Evolutionary conservation across 2,329 filamentous ascomycete genomes (phyloP), one percentile per base, ranked within the genome.

Genomic region (Lachnellula arida): DNA sequence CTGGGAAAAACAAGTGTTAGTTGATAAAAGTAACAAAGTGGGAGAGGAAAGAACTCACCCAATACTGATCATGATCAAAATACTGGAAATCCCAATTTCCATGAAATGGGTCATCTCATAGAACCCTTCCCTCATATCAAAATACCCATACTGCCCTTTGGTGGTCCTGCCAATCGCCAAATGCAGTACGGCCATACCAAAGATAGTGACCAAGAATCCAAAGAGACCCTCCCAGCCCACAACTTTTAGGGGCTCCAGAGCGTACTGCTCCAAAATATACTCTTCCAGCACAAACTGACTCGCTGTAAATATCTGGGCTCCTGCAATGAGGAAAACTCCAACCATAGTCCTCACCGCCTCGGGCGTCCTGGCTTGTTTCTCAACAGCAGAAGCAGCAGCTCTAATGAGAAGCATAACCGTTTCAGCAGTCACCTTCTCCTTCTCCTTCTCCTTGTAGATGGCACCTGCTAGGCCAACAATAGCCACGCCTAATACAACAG

Each of bases 181-280:
- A 72, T 99, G 91, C 68, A 97, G 73, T 40, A 96, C 74, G 4
- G 91, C 70, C 86, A 97, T 97, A 25, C 81, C 85, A 4, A 91
- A 61, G 5, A 91, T 70, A 0, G 94, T 99, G 50, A 93, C 84
- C 5, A 76, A 63, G 68, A 97, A 92, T 0, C 94, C 94, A 70
- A 97, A 99, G 3, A 96, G 65, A 19, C 94, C 94, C 73, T 99
- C 94, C 91, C 92, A 99, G 34, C 92, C 93, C 32, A 99, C 94
- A 19, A 97, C 91, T 66, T 86, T 86, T 61, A 99, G 84, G 1
- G 94, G 93, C 66, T 70, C 63, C 72, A 89, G 80, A n/a, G 81
- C 81, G 65, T 88, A 89, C 62, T 84, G 80, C 71, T 89, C 85
- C 68, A 99, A 81, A 62, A 99, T 91, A 78, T 87, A 94, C 75